These are phyloP conservation scores for Leonotis leonurus DNA, from an alignment of 257 asterid species.

Conservation along the genomic window DNA sequence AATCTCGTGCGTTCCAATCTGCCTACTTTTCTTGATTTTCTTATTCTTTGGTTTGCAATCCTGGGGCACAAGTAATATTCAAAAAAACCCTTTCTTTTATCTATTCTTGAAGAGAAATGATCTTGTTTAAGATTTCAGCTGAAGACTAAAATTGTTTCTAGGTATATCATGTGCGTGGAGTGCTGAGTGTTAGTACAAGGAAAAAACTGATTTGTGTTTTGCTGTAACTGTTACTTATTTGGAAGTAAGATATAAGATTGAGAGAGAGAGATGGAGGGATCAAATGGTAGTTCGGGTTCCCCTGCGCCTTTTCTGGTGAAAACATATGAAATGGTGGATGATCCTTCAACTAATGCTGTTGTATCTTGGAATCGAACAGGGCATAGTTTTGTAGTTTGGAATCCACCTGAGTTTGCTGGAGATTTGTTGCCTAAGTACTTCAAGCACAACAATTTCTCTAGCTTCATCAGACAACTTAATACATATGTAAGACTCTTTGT, in stretches of 20 bases:
- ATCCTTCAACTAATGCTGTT: conserved; percentile 37
- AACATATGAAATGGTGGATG: conserved; percentile 88
- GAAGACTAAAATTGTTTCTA: background rate
- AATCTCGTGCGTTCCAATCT: conserved; percentile 7
- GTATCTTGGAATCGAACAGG: conserved; percentile 73
- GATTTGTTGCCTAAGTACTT: conserved; percentile 80
- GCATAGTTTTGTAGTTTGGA: conserved; percentile 70
- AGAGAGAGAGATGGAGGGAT: conserved; percentile 45
- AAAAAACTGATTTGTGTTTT: background rate
- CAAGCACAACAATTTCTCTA: conserved; percentile 84
- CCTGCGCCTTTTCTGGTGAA: conserved; percentile 72
- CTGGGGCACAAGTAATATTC: background rate
- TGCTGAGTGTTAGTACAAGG: background rate
- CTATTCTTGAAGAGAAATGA: background rate
- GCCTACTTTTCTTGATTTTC: background rate
- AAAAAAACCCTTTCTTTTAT: background rate
- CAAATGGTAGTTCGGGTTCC: conserved; percentile 51
- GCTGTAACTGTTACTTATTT: too few species aligned
- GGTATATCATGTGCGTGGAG: background rate
- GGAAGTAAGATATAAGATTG: too few species aligned
- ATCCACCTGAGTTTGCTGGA: conserved; percentile 75
- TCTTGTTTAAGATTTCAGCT: background rate
- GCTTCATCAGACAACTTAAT: conserved; percentile 86
- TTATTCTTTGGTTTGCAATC: background rate
- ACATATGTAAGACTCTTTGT: conserved; percentile 59